Percentiles rank a stretch among this genome's conserved stretches.
phyloP scores from a whole-genome alignment of 768 basidiomycete genomes.

The Glaciozyma martinii region DNA sequence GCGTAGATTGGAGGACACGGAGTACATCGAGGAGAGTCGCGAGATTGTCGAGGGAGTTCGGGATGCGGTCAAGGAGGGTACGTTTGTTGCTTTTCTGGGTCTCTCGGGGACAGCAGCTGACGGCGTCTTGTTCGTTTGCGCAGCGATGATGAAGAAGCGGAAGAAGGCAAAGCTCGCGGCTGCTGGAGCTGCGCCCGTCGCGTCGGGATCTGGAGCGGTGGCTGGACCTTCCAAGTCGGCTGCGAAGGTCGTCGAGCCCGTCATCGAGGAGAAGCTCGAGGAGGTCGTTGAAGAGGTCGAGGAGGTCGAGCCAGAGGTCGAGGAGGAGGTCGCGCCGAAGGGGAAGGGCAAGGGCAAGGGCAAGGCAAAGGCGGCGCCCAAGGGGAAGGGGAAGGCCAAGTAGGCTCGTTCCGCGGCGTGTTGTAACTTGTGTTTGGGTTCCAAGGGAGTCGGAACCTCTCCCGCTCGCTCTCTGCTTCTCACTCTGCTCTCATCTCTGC shows the following conservation, averaged over 20 bases:
- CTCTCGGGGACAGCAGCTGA: not conserved
- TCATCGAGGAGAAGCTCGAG: not conserved
- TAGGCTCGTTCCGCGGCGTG: too few relatives aligned
- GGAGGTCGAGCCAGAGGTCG: not conserved
- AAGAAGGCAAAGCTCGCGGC: constrained; percentile 46
- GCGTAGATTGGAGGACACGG: constrained; percentile 81
- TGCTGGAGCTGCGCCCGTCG: not conserved
- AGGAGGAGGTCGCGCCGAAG: not conserved
- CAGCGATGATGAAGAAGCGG: constrained; percentile 64
- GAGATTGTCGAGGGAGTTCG: constrained; percentile 87
- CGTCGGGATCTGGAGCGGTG: not conserved
- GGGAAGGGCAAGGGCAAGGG: constrained; percentile 28
- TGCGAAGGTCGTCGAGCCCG: not conserved
- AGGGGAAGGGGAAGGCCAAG: not conserved
- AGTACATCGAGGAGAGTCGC: constrained; percentile 81
- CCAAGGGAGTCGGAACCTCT: too few relatives aligned
- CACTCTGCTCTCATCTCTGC: too few relatives aligned
- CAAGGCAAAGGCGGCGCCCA: constrained; percentile 1
- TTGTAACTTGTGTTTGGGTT: too few relatives aligned
- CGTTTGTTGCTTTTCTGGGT: constrained; percentile 28
- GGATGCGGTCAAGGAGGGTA: constrained; percentile 78
- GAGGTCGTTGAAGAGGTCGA: not conserved
- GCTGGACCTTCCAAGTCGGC: not conserved
- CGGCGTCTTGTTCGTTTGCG: not conserved
- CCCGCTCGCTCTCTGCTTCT: too few relatives aligned